Evolutionary conservation across 2,329 filamentous ascomycete species (phyloP).

Genomic region (Chaetomium sp.): DNA sequence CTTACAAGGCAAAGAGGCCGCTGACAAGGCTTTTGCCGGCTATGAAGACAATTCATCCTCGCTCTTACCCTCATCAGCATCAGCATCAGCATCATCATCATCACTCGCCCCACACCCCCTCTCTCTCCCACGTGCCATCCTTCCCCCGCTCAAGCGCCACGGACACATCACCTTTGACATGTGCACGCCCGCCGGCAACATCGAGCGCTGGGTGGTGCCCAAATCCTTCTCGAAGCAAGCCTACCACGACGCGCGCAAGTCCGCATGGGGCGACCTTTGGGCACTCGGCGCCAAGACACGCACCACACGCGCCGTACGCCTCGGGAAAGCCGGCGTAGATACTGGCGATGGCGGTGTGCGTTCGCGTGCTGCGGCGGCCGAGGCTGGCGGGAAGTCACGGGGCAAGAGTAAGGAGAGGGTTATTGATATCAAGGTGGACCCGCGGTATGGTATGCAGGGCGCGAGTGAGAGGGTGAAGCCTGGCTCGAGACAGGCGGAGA

Average conservation of each 20-base stretch:
- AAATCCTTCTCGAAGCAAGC: slow-evolving; percentile 72
- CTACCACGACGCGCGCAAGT: slow-evolving; percentile 88
- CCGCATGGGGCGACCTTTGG: slow-evolving; percentile 90
- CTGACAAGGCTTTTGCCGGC: slow-evolving; percentile 63
- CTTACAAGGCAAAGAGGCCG: slow-evolving; percentile 48
- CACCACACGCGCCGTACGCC: slow-evolving; percentile 51
- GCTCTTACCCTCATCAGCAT: not conserved
- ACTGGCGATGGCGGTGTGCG: slow-evolving; percentile 43
- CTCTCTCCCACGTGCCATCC: slow-evolving; percentile 68
- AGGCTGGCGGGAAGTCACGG: not conserved
- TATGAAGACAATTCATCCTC: slow-evolving; percentile 47
- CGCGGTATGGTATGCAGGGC: slow-evolving; percentile 32
- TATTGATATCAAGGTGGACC: slow-evolving; percentile 34
- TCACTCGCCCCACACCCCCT: slow-evolving; percentile 45
- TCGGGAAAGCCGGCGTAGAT: slow-evolving; percentile 41
- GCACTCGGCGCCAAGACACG: slow-evolving; percentile 88
- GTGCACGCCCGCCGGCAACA: slow-evolving; percentile 75
- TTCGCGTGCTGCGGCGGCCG: slow-evolving; percentile 28
- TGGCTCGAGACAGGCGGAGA: slow-evolving; percentile 27
- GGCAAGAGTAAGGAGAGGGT: slow-evolving; percentile 33
- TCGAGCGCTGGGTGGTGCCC: slow-evolving; percentile 92
- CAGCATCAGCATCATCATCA: too few species aligned
- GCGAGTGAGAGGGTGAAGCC: slow-evolving; percentile 31
- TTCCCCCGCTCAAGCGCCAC: slow-evolving; percentile 77
- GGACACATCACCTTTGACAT: slow-evolving; percentile 86